phyloP scores from a whole-genome alignment of 164 flowering plant species.

The Macadamia tetraphylla region DNA sequence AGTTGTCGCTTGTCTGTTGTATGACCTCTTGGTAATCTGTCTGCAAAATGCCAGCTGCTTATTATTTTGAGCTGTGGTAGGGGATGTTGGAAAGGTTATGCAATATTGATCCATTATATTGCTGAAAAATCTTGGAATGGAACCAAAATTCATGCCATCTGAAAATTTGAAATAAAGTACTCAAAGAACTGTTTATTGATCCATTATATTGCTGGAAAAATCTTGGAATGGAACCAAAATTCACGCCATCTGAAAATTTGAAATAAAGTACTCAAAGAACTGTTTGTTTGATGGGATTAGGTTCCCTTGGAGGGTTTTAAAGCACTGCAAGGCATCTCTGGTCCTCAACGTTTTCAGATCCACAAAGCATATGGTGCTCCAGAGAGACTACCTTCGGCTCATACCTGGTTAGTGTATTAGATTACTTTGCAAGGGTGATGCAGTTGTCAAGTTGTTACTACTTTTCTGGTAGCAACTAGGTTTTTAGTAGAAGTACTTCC shows the following conservation, averaged over 20 bases:
- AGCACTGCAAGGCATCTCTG: constrained; percentile 95
- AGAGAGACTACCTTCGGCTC: constrained; percentile 92
- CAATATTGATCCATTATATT: background rate
- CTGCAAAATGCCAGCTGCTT: too few relatives aligned
- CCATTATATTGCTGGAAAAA: background rate
- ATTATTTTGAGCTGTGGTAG: too few relatives aligned
- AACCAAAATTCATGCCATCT: background rate
- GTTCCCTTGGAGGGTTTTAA: constrained; percentile 95
- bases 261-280: background rate
- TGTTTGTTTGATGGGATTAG: constrained; percentile 27
- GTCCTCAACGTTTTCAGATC: constrained; percentile 92
- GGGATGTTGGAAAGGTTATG: too few relatives aligned
- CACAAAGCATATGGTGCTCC: constrained; percentile 99
- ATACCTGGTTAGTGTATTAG: constrained; percentile 70
- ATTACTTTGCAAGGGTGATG: background rate
- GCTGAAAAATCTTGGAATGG: background rate
- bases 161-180: background rate
- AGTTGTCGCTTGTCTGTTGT: too few relatives aligned
- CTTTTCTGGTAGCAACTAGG: background rate
- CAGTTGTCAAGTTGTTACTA: background rate
- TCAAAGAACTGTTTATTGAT: background rate
- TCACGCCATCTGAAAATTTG: background rate
- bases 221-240: background rate
- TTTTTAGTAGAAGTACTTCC: background rate
- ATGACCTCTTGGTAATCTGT: too few relatives aligned